A percentile compares a stretch with the other conserved stretches of the same genome.
These are phyloP conservation scores for Acacia pycnantha DNA, from an alignment of 331 rosid species.

Conservation along the genomic window DNA sequence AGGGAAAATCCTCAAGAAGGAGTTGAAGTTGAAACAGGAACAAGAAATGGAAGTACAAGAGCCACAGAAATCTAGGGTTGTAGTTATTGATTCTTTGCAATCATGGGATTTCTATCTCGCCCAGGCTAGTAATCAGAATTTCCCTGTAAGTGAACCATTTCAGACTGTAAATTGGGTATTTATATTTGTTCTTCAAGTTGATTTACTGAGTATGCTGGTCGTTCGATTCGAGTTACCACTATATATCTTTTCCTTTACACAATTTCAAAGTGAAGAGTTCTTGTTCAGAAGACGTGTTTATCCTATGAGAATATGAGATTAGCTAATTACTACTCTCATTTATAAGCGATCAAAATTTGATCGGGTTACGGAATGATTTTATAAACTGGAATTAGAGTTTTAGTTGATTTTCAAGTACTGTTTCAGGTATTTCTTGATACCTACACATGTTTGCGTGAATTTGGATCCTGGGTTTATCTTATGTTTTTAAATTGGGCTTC, in stretches of 20 bases:
- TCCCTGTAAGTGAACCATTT: conserved; percentile 48
- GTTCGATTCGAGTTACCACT: not conserved
- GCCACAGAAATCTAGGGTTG: conserved; percentile 48
- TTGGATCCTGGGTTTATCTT: not conserved
- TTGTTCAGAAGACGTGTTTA: not conserved
- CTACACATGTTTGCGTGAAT: not conserved
- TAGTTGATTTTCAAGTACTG: not conserved
- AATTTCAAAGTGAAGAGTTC: not conserved
- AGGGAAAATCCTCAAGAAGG: conserved; percentile 20
- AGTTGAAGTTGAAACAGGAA: conserved; percentile 15
- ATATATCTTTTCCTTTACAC: not conserved
- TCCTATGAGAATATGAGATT: not conserved
- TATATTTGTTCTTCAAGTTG: not conserved
- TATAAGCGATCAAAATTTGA: not conserved
- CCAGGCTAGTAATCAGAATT: conserved; percentile 59
- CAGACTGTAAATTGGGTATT: not conserved
- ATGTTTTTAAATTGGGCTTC: not conserved
- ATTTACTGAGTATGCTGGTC: not conserved
- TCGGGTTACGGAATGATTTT: not conserved
- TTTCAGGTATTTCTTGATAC: not conserved
- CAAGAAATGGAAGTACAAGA: conserved; percentile 51
- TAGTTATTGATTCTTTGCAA: conserved; percentile 62
- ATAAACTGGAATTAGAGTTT: conserved; percentile 1
- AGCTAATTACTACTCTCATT: not conserved
- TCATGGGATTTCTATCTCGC: conserved; percentile 63